Evolutionary conservation across 2,329 filamentous ascomycete species (phyloP).

Genomic region (Xylariaceae sp.): DNA sequence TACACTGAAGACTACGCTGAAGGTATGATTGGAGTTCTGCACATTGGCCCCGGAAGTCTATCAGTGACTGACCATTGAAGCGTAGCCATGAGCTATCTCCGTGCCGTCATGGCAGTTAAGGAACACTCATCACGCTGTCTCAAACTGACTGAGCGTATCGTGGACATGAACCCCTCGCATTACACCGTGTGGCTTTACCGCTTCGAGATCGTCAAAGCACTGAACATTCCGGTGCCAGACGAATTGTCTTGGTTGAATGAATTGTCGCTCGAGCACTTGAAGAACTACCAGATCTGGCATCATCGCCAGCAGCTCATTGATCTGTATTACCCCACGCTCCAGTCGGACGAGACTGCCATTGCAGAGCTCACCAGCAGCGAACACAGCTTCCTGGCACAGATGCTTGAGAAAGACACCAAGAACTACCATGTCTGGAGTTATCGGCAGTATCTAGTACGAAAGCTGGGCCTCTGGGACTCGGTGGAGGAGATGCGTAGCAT

Average conservation of each 20-base stretch:
- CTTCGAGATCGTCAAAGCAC: slow-evolving; percentile 66
- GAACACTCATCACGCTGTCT: slow-evolving; percentile 77
- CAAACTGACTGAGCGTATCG: slow-evolving; percentile 80
- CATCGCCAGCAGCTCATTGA: slow-evolving; percentile 63
- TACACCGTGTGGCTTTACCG: slow-evolving; percentile 99
- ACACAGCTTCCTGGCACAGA: slow-evolving; percentile 66
- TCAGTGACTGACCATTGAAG: slow-evolving; percentile 8
- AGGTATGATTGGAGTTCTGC: slow-evolving; percentile 37
- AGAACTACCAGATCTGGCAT: slow-evolving; percentile 99
- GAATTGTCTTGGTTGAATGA: slow-evolving; percentile 85
- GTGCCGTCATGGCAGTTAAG: slow-evolving; percentile 84
- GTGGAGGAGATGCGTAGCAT: slow-evolving; percentile 64
- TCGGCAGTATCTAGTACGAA: slow-evolving; percentile 64
- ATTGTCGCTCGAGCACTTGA: slow-evolving; percentile 76
- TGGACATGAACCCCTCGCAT: slow-evolving; percentile 89
- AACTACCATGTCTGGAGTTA: slow-evolving; percentile 99
- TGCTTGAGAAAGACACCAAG: slow-evolving; percentile 83
- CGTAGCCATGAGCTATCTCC: slow-evolving; percentile 80
- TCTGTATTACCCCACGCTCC: slow-evolving; percentile 51
- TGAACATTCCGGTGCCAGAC: slow-evolving; percentile 58
- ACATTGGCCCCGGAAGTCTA: background rate
- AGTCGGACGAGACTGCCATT: slow-evolving; percentile 24
- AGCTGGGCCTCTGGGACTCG: slow-evolving; percentile 51
- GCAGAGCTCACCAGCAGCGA: slow-evolving; percentile 60
- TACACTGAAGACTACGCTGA: slow-evolving; percentile 88